Base-by-base conservation (phyloP, 2,329 filamentous ascomycete genomes). In the Epicoccum nigrum region DNA sequence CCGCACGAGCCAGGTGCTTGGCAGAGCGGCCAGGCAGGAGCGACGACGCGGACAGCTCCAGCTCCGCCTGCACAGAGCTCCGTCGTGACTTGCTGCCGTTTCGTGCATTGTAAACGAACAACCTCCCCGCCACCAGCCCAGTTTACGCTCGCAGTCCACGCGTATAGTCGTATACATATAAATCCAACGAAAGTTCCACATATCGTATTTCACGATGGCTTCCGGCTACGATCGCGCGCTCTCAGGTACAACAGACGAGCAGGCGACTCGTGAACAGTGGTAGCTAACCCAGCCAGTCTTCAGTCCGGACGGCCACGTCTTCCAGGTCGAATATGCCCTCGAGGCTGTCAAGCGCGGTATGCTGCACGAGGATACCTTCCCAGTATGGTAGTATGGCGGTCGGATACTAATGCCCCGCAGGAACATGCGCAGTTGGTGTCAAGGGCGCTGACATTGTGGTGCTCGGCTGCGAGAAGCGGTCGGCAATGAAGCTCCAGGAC, bases 191-290 rank as follows among this genome's bases (percentile, higher is more conserved):
- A 37, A 37, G 13, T 28, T 19, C 20, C 25, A 4, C 34, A 45
- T 27, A 37, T 19, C 34, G 44, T 27, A 37, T 19, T n/a, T 37
- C 65, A 76, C 38, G 57, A 89, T 95, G 90, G 89, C 92, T 77
- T 96, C 92, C 69, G 93, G 93, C 79, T 99, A 99, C 81, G 94
- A 99, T 82, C 90, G 94, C 89, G 94, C 93, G 79, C 87, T 97
- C 77, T 97, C 93, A 80, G 93, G 92, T 97, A 86, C 81, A 87
- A 65, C 81, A 87, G 65, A 56, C 41, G 54, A 32, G 32, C 68
- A 68, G 72, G 42, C 30, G 16, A 20, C 59, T 38, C 38, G 59
- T 65, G 54, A 42, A 37, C 32, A 31, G n/a, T 16, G 40, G 43
- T 45, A 68, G 60, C 68, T 71, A 64, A 69, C 56, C 35, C 55